phyloP scores from a whole-genome alignment of 345 rosid genomes.

The Acer negundo region DNA sequence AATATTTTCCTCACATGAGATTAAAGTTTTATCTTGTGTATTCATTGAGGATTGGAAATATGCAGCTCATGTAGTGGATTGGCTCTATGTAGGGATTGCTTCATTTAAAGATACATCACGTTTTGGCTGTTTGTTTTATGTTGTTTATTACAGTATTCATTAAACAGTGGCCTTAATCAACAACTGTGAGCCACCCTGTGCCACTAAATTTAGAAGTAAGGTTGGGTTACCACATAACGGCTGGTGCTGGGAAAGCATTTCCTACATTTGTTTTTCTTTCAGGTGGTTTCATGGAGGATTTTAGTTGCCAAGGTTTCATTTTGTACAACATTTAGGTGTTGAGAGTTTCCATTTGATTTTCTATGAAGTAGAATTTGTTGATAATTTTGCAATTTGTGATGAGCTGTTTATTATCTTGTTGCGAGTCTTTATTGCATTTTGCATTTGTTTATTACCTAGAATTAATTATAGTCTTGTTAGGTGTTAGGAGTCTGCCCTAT shows the following conservation, averaged over 20 bases:
- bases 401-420: no score
- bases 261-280: not conserved
- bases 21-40: not conserved
- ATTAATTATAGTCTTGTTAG: not conserved
- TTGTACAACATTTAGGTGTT: not conserved
- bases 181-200: not conserved
- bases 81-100: not conserved
- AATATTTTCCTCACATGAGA: conserved; percentile 1
- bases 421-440: no score
- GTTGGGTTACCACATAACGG: not conserved
- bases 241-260: not conserved
- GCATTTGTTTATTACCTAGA: not conserved
- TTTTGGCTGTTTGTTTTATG: not conserved
- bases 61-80: not conserved
- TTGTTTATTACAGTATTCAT: not conserved
- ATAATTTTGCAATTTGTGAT: not conserved
- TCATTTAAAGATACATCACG: not conserved
- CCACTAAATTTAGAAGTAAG: not conserved
- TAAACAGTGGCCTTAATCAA: not conserved
- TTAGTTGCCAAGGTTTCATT: not conserved
- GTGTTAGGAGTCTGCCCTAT: not conserved
- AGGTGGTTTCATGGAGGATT: not conserved
- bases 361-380: not conserved
- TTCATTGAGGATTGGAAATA: conserved; percentile 4
- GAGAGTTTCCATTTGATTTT: not conserved